A percentile compares a stretch with the other conserved stretches of the same genome.
phyloP scores from a whole-genome alignment of 495 filamentous ascomycete genomes.

The Xylaria grammica region DNA sequence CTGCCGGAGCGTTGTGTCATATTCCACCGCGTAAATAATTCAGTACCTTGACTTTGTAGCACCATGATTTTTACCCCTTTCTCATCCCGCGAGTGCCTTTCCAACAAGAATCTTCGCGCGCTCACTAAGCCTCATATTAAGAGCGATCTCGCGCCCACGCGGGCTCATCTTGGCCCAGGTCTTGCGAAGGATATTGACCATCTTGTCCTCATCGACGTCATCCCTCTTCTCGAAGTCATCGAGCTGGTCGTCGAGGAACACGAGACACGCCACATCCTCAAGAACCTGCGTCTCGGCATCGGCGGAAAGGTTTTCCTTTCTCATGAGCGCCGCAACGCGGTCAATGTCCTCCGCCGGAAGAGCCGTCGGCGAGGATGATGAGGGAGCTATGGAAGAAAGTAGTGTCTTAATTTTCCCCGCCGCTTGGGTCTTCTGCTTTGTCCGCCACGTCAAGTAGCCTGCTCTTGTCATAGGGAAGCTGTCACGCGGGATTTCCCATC shows the following conservation, averaged over 20 bases:
- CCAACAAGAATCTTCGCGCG: conserved; percentile 62
- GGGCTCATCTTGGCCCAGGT: conserved; percentile 85
- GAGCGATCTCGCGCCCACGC: conserved; percentile 67
- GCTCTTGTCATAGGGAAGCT: conserved; percentile 70
- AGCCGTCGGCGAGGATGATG: conserved; percentile 50
- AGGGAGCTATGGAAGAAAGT: conserved; percentile 56
- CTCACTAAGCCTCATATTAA: conserved; percentile 67
- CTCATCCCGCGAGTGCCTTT: conserved; percentile 62
- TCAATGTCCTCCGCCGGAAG: conserved; percentile 45
- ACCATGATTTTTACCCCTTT: neutral
- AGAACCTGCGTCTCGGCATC: conserved; percentile 72
- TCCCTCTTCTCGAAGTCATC: conserved; percentile 68
- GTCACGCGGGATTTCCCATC: conserved; percentile 78
- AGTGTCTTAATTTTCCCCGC: conserved; percentile 62
- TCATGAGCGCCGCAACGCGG: conserved; percentile 63
- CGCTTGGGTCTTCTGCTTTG: conserved; percentile 70
- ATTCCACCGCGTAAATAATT: too few species aligned
- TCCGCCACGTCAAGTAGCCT: conserved; percentile 79
- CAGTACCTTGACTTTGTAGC: neutral
- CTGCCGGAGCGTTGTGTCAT: too few species aligned
- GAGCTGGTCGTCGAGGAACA: conserved; percentile 85
- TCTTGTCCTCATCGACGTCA: conserved; percentile 71
- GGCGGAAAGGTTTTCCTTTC: conserved; percentile 67
- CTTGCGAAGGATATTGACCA: conserved; percentile 74
- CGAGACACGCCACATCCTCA: conserved; percentile 85